Conservation (phyloP, 2,329 filamentous ascomycete species). For the Thielaviopsis populi region DNA sequence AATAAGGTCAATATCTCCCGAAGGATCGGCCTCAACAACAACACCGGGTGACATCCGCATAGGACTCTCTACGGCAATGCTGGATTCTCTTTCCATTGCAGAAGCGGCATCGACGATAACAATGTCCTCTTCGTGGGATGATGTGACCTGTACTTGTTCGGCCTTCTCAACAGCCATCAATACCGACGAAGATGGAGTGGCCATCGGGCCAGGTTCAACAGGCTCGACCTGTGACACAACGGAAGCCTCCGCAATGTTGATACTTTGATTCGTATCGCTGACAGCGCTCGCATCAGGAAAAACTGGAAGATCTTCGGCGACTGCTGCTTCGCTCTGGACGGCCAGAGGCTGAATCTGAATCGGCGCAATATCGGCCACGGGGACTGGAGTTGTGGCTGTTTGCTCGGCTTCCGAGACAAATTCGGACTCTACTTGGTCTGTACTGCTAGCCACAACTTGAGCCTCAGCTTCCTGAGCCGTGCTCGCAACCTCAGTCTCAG, state of each 20-base stretch:
- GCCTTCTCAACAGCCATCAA: neutral
- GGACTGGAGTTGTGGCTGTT: neutral
- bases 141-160: neutral
- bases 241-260: neutral
- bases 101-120: slow-evolving; percentile 6
- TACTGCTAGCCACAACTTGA: neutral
- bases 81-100: neutral
- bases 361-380: neutral
- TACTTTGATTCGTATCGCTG: neutral
- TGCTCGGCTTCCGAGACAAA: neutral
- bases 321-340: neutral
- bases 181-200: neutral
- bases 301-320: neutral
- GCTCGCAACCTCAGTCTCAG: neutral
- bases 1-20: slow-evolving; percentile 5
- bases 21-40: neutral
- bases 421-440: neutral
- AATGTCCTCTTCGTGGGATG: slow-evolving; percentile 5
- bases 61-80: slow-evolving; percentile 4
- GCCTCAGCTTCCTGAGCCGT: neutral
- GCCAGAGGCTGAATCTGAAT: neutral
- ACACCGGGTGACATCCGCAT: slow-evolving; percentile 3
- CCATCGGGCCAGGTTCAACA: neutral
- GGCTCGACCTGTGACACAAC: neutral
- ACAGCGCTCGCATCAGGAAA: neutral